Percentiles rank a stretch among this genome's conserved stretches.
Evolutionary conservation across 768 basidiomycete species (phyloP).

Genomic region (Daedaleopsis sinensis): DNA sequence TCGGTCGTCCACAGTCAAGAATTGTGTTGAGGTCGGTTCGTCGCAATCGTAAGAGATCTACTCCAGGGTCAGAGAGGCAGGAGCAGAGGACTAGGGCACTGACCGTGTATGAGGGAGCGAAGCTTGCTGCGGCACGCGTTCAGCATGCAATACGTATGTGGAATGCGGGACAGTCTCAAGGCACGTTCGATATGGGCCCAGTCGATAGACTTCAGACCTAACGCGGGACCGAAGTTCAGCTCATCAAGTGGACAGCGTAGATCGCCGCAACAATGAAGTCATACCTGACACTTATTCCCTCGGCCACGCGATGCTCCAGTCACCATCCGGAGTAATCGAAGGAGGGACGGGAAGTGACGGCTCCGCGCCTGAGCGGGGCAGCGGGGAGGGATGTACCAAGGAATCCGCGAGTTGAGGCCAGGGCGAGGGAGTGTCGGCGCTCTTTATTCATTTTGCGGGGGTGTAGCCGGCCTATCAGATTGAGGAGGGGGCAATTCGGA

Average conservation of each 20-base stretch:
- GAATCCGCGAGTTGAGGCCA: constrained; percentile 8
- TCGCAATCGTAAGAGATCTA: neutral
- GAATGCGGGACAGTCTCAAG: neutral
- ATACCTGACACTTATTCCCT: constrained; percentile 10
- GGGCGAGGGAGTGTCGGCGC: neutral
- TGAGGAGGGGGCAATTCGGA: constrained; percentile 14
- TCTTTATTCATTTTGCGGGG: constrained; percentile 16
- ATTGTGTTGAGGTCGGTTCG: neutral
- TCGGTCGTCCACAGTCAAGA: neutral
- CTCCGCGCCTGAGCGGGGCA: neutral
- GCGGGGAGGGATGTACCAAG: constrained; percentile 12
- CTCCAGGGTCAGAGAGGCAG: neutral
- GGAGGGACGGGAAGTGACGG: constrained; percentile 4
- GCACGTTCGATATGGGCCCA: constrained; percentile 4
- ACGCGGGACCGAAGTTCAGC: constrained; percentile 3
- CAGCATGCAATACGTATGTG: constrained; percentile 2
- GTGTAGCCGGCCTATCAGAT: constrained; percentile 15
- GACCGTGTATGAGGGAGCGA: neutral
- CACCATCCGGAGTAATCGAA: constrained; percentile 13
- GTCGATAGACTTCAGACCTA: constrained; percentile 4
- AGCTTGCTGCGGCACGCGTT: constrained; percentile 7
- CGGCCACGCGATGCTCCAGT: neutral
- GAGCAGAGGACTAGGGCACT: neutral
- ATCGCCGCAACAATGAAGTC: constrained; percentile 12
- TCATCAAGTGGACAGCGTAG: neutral